Evolutionary conservation across 352 stramenopile species (phyloP).

Genomic region (Pythium plurisporium): DNA sequence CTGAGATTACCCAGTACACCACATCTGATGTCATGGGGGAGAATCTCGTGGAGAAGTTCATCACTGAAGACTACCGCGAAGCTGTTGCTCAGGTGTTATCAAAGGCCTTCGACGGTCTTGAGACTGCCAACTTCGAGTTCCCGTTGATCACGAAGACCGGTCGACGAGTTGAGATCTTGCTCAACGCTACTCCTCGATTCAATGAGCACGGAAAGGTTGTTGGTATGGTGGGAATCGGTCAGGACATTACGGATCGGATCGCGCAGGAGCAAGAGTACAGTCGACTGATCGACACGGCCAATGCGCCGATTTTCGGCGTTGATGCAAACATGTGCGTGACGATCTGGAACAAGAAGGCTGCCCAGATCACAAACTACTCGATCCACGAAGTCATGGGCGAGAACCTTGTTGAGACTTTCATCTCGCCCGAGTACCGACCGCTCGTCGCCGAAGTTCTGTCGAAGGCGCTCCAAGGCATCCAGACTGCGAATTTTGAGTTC

Average conservation of each 20-base stretch:
- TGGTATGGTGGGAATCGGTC: constrained; percentile 58
- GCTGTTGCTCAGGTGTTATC: constrained; percentile 66
- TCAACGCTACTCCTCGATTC: constrained; percentile 71
- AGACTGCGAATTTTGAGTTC: constrained; percentile 80
- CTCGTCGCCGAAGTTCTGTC: constrained; percentile 66
- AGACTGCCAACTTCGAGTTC: constrained; percentile 80
- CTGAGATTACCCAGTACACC: constrained; percentile 84
- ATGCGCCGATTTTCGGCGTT: constrained; percentile 76
- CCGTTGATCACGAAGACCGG: constrained; percentile 77
- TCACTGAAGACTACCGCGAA: constrained; percentile 60
- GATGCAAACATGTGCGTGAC: constrained; percentile 52
- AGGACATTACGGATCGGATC: constrained; percentile 61
- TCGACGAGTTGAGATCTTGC: constrained; percentile 66
- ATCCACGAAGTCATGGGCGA: constrained; percentile 85
- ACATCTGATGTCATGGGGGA: constrained; percentile 84
- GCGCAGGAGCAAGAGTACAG: constrained; percentile 66
- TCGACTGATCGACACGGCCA: constrained; percentile 69
- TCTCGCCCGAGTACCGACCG: constrained; percentile 63
- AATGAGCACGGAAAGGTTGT: constrained; percentile 57
- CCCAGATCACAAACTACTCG: constrained; percentile 84
- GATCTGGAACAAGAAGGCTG: constrained; percentile 91
- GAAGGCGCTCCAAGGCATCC: constrained; percentile 55
- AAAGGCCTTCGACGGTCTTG: constrained; percentile 52
- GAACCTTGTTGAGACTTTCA: constrained; percentile 74
- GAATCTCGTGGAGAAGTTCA: constrained; percentile 77